phyloP scores from a whole-genome alignment of 192 early-diverging fungal species.

The Coemansia sp. region DNA sequence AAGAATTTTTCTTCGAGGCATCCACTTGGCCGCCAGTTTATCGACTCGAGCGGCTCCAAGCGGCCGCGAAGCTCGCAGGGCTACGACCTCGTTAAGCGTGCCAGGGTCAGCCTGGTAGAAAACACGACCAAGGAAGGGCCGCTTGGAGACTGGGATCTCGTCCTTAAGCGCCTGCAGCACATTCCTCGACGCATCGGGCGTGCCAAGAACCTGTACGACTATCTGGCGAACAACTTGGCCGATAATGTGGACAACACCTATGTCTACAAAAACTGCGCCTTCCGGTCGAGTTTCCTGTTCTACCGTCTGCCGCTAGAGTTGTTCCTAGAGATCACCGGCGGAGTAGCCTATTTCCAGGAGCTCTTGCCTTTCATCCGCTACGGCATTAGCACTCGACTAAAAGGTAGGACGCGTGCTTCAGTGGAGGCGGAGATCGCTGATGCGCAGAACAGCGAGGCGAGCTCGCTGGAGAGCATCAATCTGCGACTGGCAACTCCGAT shows the following conservation, averaged over 20 bases:
- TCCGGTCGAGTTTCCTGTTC: constrained; percentile 29
- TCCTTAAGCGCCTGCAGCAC: constrained; percentile 15
- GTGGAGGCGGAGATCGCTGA: background rate
- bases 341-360: constrained; percentile 11
- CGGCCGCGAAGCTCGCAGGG: background rate
- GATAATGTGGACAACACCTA: constrained; percentile 10
- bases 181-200: constrained; percentile 25
- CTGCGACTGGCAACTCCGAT: constrained; percentile 34
- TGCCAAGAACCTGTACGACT: constrained; percentile 25
- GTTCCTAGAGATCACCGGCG: constrained; percentile 25
- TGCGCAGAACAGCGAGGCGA: background rate
- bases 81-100: constrained; percentile 4
- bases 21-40: background rate
- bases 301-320: constrained; percentile 28
- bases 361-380: constrained; percentile 31
- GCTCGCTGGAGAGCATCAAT: constrained; percentile 26
- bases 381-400: constrained; percentile 11
- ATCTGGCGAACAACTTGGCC: constrained; percentile 22
- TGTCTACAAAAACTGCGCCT: constrained; percentile 30
- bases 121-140: background rate
- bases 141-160: background rate
- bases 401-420: background rate
- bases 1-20: background rate
- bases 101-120: constrained; percentile 9
- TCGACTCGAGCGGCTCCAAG: background rate